These are phyloP conservation scores for Pyrus betulifolia DNA, from an alignment of 306 rosid genomes.

Conservation along the genomic window DNA sequence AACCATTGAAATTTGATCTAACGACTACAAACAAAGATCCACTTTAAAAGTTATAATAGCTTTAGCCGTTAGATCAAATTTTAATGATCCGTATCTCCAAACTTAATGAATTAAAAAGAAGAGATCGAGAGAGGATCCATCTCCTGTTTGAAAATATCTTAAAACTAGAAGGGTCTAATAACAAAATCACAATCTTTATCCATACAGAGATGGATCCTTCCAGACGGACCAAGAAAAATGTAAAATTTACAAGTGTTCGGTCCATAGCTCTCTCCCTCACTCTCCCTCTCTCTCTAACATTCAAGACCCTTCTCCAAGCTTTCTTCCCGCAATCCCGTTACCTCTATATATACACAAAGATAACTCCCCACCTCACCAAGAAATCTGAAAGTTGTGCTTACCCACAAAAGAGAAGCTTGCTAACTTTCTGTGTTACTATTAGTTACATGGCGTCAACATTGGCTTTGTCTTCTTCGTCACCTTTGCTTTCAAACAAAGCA, in stretches of 20 bases:
- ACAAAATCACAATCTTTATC: not conserved
- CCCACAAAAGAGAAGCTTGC: not conserved
- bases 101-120: rapidly evolving
- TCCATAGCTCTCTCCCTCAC: slow-evolving; percentile 28
- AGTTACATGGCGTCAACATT: slow-evolving; percentile 47
- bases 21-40: rapidly evolving
- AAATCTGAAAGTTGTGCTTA: not conserved
- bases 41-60: no score
- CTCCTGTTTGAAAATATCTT: not conserved
- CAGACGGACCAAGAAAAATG: slow-evolving; percentile 28
- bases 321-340: not conserved
- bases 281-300: slow-evolving; percentile 31
- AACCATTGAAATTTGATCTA: rapidly evolving
- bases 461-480: slow-evolving; percentile 30
- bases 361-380: not conserved
- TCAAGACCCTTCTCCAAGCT: slow-evolving; percentile 47
- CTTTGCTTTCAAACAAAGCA: slow-evolving; percentile 27
- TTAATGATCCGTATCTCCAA: rapidly evolving
- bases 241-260: not conserved
- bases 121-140: rapidly evolving
- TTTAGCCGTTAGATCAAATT: no score
- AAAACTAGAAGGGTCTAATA: not conserved
- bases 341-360: slow-evolving; percentile 30
- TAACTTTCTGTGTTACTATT: not conserved
- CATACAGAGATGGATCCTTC: slow-evolving; percentile 23